Evolutionary conservation across 2,329 filamentous ascomycete genomes (phyloP), one percentile per base, ranked within the genome.

Genomic region (Fusarium poae): DNA sequence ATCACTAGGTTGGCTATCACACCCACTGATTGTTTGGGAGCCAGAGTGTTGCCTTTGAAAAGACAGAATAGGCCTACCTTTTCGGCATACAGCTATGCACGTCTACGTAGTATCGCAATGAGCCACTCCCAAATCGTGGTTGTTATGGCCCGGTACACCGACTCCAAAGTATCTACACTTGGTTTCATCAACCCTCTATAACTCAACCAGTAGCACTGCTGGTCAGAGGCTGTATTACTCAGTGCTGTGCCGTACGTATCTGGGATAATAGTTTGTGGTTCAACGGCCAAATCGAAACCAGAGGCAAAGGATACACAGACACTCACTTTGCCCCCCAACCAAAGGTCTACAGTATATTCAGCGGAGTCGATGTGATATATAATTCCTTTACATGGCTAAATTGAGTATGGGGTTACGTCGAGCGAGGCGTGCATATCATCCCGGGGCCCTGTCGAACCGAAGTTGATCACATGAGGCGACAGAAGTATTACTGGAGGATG

Each of bases 281-380:
- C 39, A 29, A 40, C 15, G 35, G 42, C 23, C 40, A 37, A 34
- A 44, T 42, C 16, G 40, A 34, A 46, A 25, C 44, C 40, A 23
- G 21, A 43, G 29, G 43, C 45, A 51, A 49, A 43, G 40, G 50
- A 52, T 57, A 51, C 43, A 40, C 37, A 48, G 21, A 15, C 30
- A 40, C 32, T 25, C 37, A 49, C 12, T 32, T 42, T 42, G 30
- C 52, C 49, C 49, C 55, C 60, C 48, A 56, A 57, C 15, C 45
- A 25, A 58, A 54, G 30, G 27, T 29, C 21, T 51, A 30, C 35
- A 46, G 54, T 30, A 43, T 54, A 32, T 49, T 49, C 35, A 42
- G 58, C 34, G 49, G 34, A 45, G 65, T 37, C 42, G 43, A 46
- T 74, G 71, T 72, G 68, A 72, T 66, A 67, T 52, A 43, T 51